Evolutionary conservation across 31 red algal species (phyloP).

Genomic region (Porphyra umbilicalis): DNA sequence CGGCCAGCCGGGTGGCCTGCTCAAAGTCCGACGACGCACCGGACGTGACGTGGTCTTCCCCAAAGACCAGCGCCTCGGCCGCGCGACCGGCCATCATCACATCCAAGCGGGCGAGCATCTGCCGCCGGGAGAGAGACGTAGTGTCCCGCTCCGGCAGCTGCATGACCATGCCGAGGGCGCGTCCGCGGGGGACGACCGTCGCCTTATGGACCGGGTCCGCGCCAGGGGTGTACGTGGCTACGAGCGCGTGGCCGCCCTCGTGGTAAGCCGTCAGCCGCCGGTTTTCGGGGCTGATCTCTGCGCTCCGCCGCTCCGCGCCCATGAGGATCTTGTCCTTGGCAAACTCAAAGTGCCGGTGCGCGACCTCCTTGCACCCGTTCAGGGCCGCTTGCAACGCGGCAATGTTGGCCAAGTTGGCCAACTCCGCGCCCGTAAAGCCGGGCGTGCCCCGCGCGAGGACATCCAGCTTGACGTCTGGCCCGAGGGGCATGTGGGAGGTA

Average conservation of each 20-base stretch:
- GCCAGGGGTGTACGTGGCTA: constrained; percentile 69
- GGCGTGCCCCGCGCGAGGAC: constrained; percentile 95
- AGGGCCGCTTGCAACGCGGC: constrained; percentile 93
- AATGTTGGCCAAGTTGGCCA: constrained; percentile 96
- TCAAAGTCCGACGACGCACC: constrained; percentile 92
- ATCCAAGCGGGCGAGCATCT: constrained; percentile 88
- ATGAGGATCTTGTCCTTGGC: constrained; percentile 98
- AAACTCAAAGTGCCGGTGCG: constrained; percentile 83
- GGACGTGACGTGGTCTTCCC: constrained; percentile 75
- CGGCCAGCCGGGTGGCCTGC: constrained; percentile 90
- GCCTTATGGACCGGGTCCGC: constrained; percentile 96
- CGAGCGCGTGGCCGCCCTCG: constrained; percentile 96
- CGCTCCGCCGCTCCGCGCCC: constrained; percentile 89
- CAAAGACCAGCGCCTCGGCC: constrained; percentile 92
- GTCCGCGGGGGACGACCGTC: constrained; percentile 95
- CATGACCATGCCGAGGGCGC: constrained; percentile 87
- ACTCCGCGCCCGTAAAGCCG: constrained; percentile 94
- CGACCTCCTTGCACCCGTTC: constrained; percentile 45
- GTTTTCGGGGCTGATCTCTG: constrained; percentile 69
- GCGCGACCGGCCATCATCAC: constrained; percentile 98
- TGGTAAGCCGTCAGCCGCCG: constrained; percentile 88
- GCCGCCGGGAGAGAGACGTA: constrained; percentile 60
- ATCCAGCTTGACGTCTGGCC: constrained; percentile 82
- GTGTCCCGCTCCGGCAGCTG: constrained; percentile 90
- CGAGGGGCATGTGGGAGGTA: constrained; percentile 83